A percentile compares a stretch with the other conserved stretches of the same genome.
phyloP scores from a whole-genome alignment of 495 filamentous ascomycete genomes.

The Coniosporium apollinis region DNA sequence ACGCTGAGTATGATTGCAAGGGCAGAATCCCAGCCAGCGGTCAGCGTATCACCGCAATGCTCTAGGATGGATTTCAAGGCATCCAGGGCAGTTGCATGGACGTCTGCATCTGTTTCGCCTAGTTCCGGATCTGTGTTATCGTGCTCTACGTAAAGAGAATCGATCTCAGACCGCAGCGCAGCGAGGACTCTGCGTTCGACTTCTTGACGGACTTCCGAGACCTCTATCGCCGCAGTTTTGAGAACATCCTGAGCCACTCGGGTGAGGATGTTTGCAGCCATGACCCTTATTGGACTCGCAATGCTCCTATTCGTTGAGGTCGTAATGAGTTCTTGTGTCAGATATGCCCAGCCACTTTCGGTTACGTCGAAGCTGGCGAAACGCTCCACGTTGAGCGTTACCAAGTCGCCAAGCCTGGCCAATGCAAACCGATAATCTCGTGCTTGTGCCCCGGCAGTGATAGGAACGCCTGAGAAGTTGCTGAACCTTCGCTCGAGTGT shows the following conservation, averaged over 20 bases:
- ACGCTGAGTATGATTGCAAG: slow-evolving; percentile 77
- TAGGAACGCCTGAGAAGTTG: slow-evolving; percentile 31
- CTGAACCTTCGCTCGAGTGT: slow-evolving; percentile 23
- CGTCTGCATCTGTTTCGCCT: slow-evolving; percentile 50
- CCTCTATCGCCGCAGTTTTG: slow-evolving; percentile 26
- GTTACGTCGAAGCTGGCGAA: slow-evolving; percentile 46
- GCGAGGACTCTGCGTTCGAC: slow-evolving; percentile 45
- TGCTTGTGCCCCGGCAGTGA: slow-evolving; percentile 23
- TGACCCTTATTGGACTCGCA: slow-evolving; percentile 44
- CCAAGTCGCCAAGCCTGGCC: slow-evolving; percentile 63
- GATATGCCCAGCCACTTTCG: slow-evolving; percentile 53
- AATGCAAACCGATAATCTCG: slow-evolving; percentile 64
- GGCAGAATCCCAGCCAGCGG: slow-evolving; percentile 65
- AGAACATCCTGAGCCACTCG: slow-evolving; percentile 48
- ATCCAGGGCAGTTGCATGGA: slow-evolving; percentile 70
- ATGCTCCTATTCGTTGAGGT: slow-evolving; percentile 39
- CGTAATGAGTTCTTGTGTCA: slow-evolving; percentile 52
- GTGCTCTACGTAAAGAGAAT: slow-evolving; percentile 31
- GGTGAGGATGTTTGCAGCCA: slow-evolving; percentile 58
- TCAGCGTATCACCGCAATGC: slow-evolving; percentile 69
- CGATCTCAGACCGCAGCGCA: slow-evolving; percentile 42
- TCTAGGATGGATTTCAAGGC: slow-evolving; percentile 69
- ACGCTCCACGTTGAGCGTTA: slow-evolving; percentile 60
- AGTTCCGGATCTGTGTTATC: slow-evolving; percentile 34
- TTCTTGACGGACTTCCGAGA: slow-evolving; percentile 9